Evolutionary conservation across 1,139 yeast species (phyloP).

Genomic region (Suhomyces anneliseae): DNA sequence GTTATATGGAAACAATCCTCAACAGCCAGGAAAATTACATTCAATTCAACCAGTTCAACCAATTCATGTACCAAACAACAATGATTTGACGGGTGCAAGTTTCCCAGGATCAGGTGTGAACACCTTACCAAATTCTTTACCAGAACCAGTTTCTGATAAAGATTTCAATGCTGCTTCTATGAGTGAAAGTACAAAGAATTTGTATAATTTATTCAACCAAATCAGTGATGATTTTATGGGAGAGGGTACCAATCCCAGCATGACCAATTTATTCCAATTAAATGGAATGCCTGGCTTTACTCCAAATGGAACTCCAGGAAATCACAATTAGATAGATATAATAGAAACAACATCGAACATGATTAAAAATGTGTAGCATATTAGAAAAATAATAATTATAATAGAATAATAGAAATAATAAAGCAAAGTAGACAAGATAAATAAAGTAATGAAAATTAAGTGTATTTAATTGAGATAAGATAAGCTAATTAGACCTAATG

Average conservation of each 20-base stretch:
- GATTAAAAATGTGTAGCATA: too few species aligned
- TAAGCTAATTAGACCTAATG: too few species aligned
- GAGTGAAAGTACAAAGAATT: constrained; percentile 18
- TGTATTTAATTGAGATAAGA: too few species aligned
- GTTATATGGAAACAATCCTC: background rate
- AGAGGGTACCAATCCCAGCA: constrained; percentile 20
- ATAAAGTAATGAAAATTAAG: too few species aligned
- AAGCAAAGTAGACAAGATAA: too few species aligned
- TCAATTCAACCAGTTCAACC: background rate
- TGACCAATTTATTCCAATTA: constrained; percentile 32
- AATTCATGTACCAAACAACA: background rate
- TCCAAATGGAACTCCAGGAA: background rate
- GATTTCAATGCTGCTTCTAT: constrained; percentile 8
- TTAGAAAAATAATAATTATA: too few species aligned
- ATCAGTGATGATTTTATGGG: constrained; percentile 28
- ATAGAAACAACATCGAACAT: background rate
- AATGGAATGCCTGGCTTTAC: constrained; percentile 6
- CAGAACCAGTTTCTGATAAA: background rate
- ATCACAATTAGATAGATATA: background rate
- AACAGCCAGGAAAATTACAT: background rate
- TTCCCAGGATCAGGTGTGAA: constrained; percentile 1
- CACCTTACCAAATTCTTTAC: background rate
- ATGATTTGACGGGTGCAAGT: background rate
- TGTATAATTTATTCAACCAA: constrained; percentile 30
- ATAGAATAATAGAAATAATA: too few species aligned